Conservation (phyloP, 2,329 filamentous ascomycete genomes). For the Paracamarosporium sp. region DNA sequence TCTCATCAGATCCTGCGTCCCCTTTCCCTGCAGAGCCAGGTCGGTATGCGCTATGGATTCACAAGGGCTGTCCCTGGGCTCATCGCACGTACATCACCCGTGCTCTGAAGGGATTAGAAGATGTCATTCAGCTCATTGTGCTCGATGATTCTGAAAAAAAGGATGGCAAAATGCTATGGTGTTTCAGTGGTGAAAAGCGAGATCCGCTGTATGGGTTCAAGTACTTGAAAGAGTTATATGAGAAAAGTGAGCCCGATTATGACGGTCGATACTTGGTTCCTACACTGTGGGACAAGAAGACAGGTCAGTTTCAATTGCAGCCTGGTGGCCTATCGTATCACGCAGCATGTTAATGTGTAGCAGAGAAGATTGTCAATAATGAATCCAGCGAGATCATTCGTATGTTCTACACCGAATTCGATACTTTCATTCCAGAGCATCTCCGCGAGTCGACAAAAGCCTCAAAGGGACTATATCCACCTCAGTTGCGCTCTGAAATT, state of each 20-base stretch:
- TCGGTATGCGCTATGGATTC: slow-evolving; percentile 67
- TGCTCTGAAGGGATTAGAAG: slow-evolving; percentile 57
- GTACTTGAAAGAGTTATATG: slow-evolving; percentile 69
- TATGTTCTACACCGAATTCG: slow-evolving; percentile 41
- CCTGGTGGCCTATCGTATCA: background rate
- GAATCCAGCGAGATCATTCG: slow-evolving; percentile 44
- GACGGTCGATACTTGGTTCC: slow-evolving; percentile 75
- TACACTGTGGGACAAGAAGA: slow-evolving; percentile 73
- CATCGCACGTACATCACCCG: slow-evolving; percentile 57
- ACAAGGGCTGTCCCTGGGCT: slow-evolving; percentile 68
- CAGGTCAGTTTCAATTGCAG: too few species aligned
- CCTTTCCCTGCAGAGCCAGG: slow-evolving; percentile 59
- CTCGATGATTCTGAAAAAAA: slow-evolving; percentile 42
- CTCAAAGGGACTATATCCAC: slow-evolving; percentile 72
- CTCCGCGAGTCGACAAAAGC: slow-evolving; percentile 60
- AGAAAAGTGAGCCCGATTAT: slow-evolving; percentile 64
- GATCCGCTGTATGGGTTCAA: slow-evolving; percentile 35
- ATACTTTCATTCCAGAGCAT: slow-evolving; percentile 41
- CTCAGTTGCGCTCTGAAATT: slow-evolving; percentile 68
- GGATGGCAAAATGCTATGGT: slow-evolving; percentile 37
- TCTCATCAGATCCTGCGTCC: slow-evolving; percentile 59
- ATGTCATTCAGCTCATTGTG: slow-evolving; percentile 55
- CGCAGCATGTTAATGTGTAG: background rate
- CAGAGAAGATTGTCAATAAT: slow-evolving; percentile 40
- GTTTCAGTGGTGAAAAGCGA: slow-evolving; percentile 23